Evolutionary conservation across 345 rosid species (phyloP).

Genomic region (Orychophragmus violaceus): DNA sequence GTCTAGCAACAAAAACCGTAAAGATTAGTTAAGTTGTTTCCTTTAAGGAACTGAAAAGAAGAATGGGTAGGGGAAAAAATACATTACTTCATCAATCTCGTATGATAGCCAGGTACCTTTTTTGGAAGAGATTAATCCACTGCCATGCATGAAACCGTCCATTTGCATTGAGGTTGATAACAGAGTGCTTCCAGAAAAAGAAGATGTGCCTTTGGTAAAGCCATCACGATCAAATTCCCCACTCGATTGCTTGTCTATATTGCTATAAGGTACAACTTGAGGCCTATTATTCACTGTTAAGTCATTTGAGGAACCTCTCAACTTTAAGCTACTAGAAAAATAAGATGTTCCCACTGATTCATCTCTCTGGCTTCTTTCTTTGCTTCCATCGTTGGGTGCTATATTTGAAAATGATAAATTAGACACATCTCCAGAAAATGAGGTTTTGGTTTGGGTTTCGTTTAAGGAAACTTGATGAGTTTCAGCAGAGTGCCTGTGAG

Average conservation of each 20-base stretch:
- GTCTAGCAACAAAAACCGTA: constrained; percentile 36
- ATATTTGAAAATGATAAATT: constrained; percentile 30
- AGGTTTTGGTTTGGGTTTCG: background rate
- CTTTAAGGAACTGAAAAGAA: constrained; percentile 5
- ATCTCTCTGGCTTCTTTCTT: constrained; percentile 28
- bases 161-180: constrained; percentile 32
- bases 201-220: constrained; percentile 22
- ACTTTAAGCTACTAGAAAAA: constrained; percentile 30
- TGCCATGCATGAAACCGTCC: constrained; percentile 25
- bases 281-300: constrained; percentile 24
- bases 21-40: constrained; percentile 13
- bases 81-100: constrained; percentile 7
- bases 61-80: no score
- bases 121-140: constrained; percentile 28
- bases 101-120: constrained; percentile 32
- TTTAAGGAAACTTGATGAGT: constrained; percentile 21
- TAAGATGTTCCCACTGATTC: constrained; percentile 22
- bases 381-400: constrained; percentile 15
- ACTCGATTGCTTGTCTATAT: constrained; percentile 30
- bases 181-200: constrained; percentile 27
- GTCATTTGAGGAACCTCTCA: constrained; percentile 32
- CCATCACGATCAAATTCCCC: constrained; percentile 30
- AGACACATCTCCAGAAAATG: constrained; percentile 28
- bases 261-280: constrained; percentile 25
- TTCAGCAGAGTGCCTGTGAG: constrained; percentile 18